These are phyloP conservation scores for Tuber melanosporum DNA, from an alignment of 495 filamentous ascomycete genomes.

Conservation along the genomic window DNA sequence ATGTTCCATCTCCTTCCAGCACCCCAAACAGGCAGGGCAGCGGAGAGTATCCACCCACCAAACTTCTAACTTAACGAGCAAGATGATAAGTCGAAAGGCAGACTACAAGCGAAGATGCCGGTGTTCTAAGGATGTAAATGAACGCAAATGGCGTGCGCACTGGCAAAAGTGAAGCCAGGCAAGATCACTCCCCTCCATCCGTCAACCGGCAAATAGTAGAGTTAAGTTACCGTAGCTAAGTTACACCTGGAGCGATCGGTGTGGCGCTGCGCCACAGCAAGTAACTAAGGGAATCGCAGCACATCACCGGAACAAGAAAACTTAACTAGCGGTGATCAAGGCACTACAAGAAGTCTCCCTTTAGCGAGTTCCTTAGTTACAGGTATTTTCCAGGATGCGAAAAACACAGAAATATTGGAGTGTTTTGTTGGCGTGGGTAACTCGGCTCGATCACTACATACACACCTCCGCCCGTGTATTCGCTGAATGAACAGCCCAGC, in stretches of 20 bases:
- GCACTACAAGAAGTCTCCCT: neutral
- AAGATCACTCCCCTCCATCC: neutral
- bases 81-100: neutral
- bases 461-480: neutral
- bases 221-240: neutral
- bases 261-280: neutral
- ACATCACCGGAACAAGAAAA: neutral
- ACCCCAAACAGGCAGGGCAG: no score
- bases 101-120: neutral
- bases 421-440: neutral
- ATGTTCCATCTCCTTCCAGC: neutral
- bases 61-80: neutral
- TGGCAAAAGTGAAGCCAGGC: neutral
- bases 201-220: neutral
- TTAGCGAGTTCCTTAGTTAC: no score
- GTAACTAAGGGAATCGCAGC: neutral
- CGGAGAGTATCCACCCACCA: neutral
- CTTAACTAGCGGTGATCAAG: neutral
- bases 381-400: no score
- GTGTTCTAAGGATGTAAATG: neutral
- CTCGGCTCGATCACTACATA: neutral
- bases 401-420: neutral
- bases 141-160: neutral
- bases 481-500: neutral
- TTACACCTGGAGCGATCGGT: neutral